These are phyloP conservation scores for Porogramme epimiltina DNA, from an alignment of 1,284 basidiomycete genomes.

Conservation along the genomic window DNA sequence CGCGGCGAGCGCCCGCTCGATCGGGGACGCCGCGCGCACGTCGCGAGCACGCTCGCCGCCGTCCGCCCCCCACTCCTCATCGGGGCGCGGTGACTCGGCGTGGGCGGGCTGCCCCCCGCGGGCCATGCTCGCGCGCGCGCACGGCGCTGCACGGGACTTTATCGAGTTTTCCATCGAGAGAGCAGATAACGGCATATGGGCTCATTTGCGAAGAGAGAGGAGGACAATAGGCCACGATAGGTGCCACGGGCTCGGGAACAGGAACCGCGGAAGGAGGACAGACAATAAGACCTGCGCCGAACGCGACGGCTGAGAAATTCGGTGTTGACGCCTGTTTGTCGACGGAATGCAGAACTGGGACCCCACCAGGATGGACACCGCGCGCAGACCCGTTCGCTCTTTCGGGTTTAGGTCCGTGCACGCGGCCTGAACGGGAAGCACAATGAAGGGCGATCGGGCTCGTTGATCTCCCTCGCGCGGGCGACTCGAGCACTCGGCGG, in stretches of 20 bases:
- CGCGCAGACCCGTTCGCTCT: conserved; percentile 16
- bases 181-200: conserved; percentile 31
- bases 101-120: conserved; percentile 22
- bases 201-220: conserved; percentile 28
- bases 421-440: conserved; percentile 37
- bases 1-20: conserved; percentile 6
- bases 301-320: conserved; percentile 30
- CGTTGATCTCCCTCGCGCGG: conserved; percentile 37
- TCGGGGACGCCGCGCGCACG: not conserved
- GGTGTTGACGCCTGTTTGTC: conserved; percentile 40
- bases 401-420: conserved; percentile 41
- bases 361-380: not conserved
- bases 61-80: not conserved
- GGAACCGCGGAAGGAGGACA: conserved; percentile 32
- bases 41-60: not conserved
- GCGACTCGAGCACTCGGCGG: conserved; percentile 43
- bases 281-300: conserved; percentile 44
- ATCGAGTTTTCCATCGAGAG: conserved; percentile 25
- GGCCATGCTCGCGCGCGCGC: conserved; percentile 23
- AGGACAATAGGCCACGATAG: conserved; percentile 35
- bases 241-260: conserved; percentile 35
- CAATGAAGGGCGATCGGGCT: conserved; percentile 41
- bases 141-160: conserved; percentile 35
- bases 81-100: conserved; percentile 24
- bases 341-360: conserved; percentile 41